Evolutionary conservation across 345 rosid species (phyloP).

Genomic region (Cardamine chenopodiifolia): DNA sequence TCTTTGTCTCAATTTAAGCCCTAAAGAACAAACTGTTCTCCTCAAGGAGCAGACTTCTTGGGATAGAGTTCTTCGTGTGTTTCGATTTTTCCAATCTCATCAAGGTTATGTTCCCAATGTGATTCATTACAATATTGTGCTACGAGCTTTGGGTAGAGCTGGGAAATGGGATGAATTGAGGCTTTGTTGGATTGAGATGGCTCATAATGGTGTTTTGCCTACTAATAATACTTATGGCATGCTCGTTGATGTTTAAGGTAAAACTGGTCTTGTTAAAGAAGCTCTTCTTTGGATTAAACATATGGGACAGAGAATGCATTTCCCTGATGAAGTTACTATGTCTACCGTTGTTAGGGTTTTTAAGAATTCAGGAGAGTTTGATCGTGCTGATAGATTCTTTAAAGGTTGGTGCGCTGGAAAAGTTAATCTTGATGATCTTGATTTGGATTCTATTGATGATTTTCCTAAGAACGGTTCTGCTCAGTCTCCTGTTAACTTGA

Average conservation of each 20-base stretch:
- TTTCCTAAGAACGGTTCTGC: slow-evolving; percentile 45
- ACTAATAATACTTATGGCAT: slow-evolving; percentile 75
- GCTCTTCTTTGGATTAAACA: slow-evolving; percentile 89
- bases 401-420: slow-evolving; percentile 74
- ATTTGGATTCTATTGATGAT: slow-evolving; percentile 57
- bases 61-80: slow-evolving; percentile 62
- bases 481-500: slow-evolving; percentile 59
- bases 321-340: slow-evolving; percentile 85
- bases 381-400: slow-evolving; percentile 76
- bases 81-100: slow-evolving; percentile 68
- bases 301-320: slow-evolving; percentile 71
- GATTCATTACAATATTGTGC: slow-evolving; percentile 82
- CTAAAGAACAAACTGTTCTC: slow-evolving; percentile 80
- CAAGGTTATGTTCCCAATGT: slow-evolving; percentile 69
- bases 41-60: slow-evolving; percentile 73
- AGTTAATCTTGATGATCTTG: slow-evolving; percentile 66
- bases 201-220: slow-evolving; percentile 66
- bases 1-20: slow-evolving; percentile 54
- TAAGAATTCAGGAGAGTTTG: slow-evolving; percentile 71
- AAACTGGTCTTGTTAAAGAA: slow-evolving; percentile 80
- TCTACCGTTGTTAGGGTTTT: slow-evolving; percentile 73
- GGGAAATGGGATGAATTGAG: slow-evolving; percentile 84
- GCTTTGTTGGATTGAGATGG: slow-evolving; percentile 87
- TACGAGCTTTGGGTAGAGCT: slow-evolving; percentile 78
- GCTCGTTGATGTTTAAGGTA: slow-evolving; percentile 93